A percentile compares a stretch with the other conserved stretches of the same genome.
Conservation (phyloP, 441 rosid genomes). For the Brassica balearica region DNA sequence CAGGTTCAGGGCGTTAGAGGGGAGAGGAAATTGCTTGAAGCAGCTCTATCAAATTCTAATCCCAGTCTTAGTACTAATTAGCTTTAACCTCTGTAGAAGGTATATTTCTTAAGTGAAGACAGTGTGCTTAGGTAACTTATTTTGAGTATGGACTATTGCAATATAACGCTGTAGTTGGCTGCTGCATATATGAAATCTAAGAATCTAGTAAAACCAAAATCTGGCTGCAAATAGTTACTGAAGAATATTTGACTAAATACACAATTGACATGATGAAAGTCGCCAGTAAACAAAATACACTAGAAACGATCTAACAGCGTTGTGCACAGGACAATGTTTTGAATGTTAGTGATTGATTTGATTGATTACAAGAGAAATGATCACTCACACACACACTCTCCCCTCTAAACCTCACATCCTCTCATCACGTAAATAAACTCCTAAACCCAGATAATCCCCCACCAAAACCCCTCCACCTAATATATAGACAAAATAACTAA, state of each 20-base stretch:
- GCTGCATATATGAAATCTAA: neutral
- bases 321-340: no score
- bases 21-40: neutral
- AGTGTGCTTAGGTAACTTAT: neutral
- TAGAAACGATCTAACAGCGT: no score
- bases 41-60: neutral
- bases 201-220: neutral
- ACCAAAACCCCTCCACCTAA: no score
- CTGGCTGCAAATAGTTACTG: neutral
- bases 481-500: no score
- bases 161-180: neutral
- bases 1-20: neutral
- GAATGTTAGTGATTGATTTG: no score
- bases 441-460: no score
- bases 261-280: no score
- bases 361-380: no score
- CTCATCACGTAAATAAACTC: no score
- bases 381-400: no score
- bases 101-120: neutral
- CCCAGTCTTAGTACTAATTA: neutral
- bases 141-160: neutral
- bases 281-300: no score
- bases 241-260: neutral
- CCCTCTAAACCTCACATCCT: no score
- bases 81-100: neutral